Conservation (phyloP, 441 rosid species). For the Sinapis alba region DNA sequence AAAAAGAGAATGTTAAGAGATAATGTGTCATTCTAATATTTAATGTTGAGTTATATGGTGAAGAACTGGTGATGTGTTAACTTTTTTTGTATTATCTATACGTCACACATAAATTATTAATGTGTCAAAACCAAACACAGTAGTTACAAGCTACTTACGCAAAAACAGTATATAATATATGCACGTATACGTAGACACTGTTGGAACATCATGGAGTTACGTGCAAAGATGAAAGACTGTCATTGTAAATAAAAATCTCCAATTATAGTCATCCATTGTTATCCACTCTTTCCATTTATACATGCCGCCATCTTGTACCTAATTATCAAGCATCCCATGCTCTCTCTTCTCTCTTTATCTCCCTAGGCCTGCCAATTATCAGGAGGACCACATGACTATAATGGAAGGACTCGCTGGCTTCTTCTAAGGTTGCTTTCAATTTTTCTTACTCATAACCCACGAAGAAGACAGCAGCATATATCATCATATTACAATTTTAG, state of each 20-base stretch:
- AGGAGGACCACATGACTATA: conserved; percentile 74
- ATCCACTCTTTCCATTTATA: conserved; percentile 61
- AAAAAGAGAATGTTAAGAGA: neutral
- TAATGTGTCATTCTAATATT: conserved; percentile 17
- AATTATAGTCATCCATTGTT: conserved; percentile 29
- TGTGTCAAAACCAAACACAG: neutral
- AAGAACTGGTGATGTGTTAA: neutral
- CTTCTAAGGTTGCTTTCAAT: conserved; percentile 80
- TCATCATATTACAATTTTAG: conserved; percentile 16
- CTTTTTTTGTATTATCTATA: neutral
- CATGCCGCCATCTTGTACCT: conserved; percentile 67
- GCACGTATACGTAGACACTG: neutral
- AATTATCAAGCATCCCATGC: conserved; percentile 18
- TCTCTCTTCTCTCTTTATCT: conserved; percentile 35
- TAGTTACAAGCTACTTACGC: neutral
- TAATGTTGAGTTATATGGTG: neutral
- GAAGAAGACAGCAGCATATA: conserved; percentile 18
- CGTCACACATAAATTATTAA: neutral
- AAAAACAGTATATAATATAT: neutral
- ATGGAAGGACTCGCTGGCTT: conserved; percentile 47
- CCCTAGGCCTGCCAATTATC: conserved; percentile 47
- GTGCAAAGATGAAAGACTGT: conserved; percentile 34
- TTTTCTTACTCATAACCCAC: conserved; percentile 32
- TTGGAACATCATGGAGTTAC: conserved; percentile 7
- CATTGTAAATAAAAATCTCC: conserved; percentile 11